Evolutionary conservation across 345 rosid genomes (phyloP).

Genomic region (Sapria himalayana): DNA sequence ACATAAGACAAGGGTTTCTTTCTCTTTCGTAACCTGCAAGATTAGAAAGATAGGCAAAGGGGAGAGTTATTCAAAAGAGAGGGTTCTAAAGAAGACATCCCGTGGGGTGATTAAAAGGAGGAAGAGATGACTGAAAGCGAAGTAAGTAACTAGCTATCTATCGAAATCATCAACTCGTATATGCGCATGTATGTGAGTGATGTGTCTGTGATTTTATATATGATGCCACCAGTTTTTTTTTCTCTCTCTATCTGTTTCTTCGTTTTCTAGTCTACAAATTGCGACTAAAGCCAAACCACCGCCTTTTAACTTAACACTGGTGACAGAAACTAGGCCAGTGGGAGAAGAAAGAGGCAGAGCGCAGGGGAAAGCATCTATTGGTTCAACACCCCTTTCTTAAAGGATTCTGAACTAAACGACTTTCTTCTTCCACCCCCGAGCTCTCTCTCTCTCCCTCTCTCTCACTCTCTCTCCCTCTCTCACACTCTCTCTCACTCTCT

Average conservation of each 20-base stretch:
- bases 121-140: conserved; percentile 1
- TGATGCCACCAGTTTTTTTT: background rate
- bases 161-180: too few relatives aligned
- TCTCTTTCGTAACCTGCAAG: too few relatives aligned
- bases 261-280: conserved; percentile 1
- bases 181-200: too few relatives aligned
- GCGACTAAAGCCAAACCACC: conserved; percentile 14
- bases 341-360: conserved; percentile 4
- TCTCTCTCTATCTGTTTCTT: background rate
- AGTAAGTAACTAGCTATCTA: too few relatives aligned
- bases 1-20: too few relatives aligned
- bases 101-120: conserved; percentile 25
- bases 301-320: conserved; percentile 8
- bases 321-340: conserved; percentile 4
- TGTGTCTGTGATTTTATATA: too few relatives aligned
- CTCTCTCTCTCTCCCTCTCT: too few relatives aligned
- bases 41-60: conserved; percentile 8
- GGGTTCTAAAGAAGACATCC: conserved; percentile 13
- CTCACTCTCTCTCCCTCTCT: too few relatives aligned
- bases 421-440: too few relatives aligned
- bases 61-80: conserved; percentile 9
- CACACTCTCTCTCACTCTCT: too few relatives aligned
- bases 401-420: too few relatives aligned
- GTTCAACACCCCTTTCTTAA: conserved; percentile 3
- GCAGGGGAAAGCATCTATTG: conserved; percentile 9